Base-by-base conservation (phyloP, 805 yeast genomes). In the Saccharomycopsis schoenii region DNA sequence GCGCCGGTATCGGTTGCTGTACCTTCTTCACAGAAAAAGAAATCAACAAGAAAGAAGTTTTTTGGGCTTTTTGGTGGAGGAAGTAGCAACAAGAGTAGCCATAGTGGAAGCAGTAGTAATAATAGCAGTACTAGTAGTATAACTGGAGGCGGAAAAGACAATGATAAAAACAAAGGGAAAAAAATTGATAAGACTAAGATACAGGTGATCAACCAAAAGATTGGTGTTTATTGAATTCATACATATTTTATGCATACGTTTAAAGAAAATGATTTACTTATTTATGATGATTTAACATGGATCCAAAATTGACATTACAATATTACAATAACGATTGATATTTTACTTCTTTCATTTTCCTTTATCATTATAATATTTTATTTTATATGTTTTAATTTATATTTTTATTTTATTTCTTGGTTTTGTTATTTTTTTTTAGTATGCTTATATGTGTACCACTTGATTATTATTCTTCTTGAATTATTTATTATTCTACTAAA, bases 191-290 rank as follows among this genome's bases (percentile, higher is more conserved):
- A 58, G 54, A 66, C 37, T 12, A 60, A 62, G 40, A 59, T 62
- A n/a, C 59, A 62, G 37, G 64, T 60, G 12, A 59, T 62, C 25
- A 62, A 62, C 41, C 62, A 62, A 55, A 54, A 62, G 37, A 62
- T 62, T 34, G 64, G 64, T 15, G 64, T 62, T 40, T 59, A 37
- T 14, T 37, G 41, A 37, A 37, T 11, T 12, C 12, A 29, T 37
- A 14, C 41, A 37, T 37, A 37, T 37, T 37, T 29, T 6, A 29
- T 3, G 34, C 34, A 29, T 29, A 29, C 34, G 3, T 29, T 29
- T 29, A 4, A 6, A 29, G 6, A 29, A 29, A 29, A 29, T 29
- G 34, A 29, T 29, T 29, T 29, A 29, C 3, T 4, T 4, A 29
- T 29, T 29, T 29, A 29, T 29, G 34, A 29, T 29, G 34, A 29